These are phyloP conservation scores for Diplodia intermedia DNA, from an alignment of 2,329 filamentous ascomycete species.

Conservation along the genomic window DNA sequence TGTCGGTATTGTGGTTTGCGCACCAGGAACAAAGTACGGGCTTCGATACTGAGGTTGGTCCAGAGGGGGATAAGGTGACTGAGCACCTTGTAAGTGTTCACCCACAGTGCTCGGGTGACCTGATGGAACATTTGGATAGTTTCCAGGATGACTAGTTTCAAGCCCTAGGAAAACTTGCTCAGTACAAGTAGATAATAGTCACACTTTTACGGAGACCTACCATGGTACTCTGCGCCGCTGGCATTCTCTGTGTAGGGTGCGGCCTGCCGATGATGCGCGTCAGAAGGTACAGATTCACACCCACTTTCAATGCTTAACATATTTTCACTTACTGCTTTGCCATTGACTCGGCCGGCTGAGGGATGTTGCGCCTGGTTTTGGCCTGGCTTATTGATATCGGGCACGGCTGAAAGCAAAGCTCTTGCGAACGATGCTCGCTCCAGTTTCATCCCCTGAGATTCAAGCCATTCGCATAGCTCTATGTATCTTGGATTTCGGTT, in stretches of 20 bases:
- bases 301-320: not conserved
- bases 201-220: not conserved
- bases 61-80: slow-evolving; percentile 1
- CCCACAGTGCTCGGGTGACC: not conserved
- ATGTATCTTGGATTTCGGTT: slow-evolving; percentile 63
- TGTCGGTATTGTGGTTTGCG: slow-evolving; percentile 30
- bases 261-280: not conserved
- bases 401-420: slow-evolving; percentile 55
- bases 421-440: slow-evolving; percentile 62
- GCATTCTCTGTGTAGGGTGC: not conserved
- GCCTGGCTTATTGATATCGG: slow-evolving; percentile 46
- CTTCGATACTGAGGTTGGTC: slow-evolving; percentile 18
- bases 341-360: not conserved
- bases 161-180: not conserved
- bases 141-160: not conserved
- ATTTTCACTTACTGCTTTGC: not conserved
- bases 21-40: slow-evolving; percentile 26
- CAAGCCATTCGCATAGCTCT: slow-evolving; percentile 61
- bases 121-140: not conserved
- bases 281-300: not conserved
- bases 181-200: not conserved
- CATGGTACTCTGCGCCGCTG: not conserved
- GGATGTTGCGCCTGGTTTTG: not conserved
- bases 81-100: not conserved
- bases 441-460: slow-evolving; percentile 57